Evolutionary conservation across 1,284 basidiomycete species (phyloP).

Genomic region (Heterobasidion irregulare): DNA sequence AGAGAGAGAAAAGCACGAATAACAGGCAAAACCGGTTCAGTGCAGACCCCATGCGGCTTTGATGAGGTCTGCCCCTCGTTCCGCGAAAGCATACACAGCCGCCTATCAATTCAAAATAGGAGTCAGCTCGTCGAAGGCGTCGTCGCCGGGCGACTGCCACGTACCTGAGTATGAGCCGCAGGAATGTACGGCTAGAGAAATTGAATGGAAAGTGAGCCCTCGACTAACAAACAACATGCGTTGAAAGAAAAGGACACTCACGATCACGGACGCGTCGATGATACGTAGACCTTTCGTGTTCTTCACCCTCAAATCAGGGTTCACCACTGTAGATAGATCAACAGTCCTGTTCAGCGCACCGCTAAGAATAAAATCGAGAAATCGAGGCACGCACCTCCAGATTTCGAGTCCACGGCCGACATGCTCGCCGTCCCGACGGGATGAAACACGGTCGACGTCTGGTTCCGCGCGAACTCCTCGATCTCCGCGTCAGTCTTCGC

Average conservation of each 20-base stretch:
- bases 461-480: slow-evolving; percentile 8
- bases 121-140: background rate
- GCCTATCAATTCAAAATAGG: background rate
- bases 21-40: background rate
- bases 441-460: slow-evolving; percentile 1
- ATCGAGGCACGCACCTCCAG: background rate
- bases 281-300: background rate
- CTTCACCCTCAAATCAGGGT: background rate
- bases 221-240: background rate
- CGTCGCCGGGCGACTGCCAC: background rate
- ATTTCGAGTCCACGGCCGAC: background rate
- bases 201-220: background rate
- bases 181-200: background rate
- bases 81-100: background rate
- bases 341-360: too few relatives aligned
- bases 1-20: too few relatives aligned
- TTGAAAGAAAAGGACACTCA: background rate
- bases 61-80: background rate
- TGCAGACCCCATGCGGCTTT: background rate
- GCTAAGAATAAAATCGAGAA: background rate
- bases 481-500: slow-evolving; percentile 13
- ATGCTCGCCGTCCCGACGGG: background rate
- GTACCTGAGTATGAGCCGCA: background rate
- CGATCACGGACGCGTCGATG: background rate
- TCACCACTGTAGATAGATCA: too few relatives aligned